Evolutionary conservation across 2,329 filamentous ascomycete genomes (phyloP), one percentile per base, ranked within the genome.

Genomic region (Fusarium abutilonis): DNA sequence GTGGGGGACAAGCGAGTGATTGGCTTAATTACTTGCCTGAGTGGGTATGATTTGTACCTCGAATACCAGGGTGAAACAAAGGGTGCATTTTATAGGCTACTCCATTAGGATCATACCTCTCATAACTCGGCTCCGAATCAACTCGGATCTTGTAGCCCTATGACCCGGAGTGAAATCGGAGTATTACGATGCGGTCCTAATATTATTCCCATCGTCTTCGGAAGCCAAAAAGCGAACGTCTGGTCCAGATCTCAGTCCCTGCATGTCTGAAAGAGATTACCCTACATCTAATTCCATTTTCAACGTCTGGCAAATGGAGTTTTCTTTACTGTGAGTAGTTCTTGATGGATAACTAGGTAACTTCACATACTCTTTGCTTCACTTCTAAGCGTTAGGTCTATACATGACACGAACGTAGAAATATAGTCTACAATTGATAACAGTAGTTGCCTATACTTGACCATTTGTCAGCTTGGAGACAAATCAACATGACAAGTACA

Each of bases 21-120:
- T 63, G 56, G 63, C 17, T 39, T 35, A 19, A 2, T 32, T 53
- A 19, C 28, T 44, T 56, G 15, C 28, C 39, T 39, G 23, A 15
- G 56, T 42, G 56, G 56, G 13, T 59, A 35, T 23, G n/a, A 8
- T 35, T 35, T 36, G 48, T 42, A 60, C 32, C 56, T 55, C 48
- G 47, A 60, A 21, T 28, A n/a, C 26, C 43, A 60, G 49, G 38
- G 49, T 41, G 3, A 34, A 34, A 34, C 19, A 19, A 19, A 19
- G 19, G 19, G 19, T 32, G 31, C 31, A 3, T 15, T 11, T 40
- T 28, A 10, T 28, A n/a, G 13, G 3, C 4, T 34, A 34, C 13
- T 13, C 23, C 23, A 8, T 14, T 19, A 19, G 19, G 19, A 19
- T 19, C 19, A 19, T 19, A 34, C 13, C 13, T 14, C 13, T 34